phyloP scores from a whole-genome alignment of 768 basidiomycete species.

The Serendipita sp. region DNA sequence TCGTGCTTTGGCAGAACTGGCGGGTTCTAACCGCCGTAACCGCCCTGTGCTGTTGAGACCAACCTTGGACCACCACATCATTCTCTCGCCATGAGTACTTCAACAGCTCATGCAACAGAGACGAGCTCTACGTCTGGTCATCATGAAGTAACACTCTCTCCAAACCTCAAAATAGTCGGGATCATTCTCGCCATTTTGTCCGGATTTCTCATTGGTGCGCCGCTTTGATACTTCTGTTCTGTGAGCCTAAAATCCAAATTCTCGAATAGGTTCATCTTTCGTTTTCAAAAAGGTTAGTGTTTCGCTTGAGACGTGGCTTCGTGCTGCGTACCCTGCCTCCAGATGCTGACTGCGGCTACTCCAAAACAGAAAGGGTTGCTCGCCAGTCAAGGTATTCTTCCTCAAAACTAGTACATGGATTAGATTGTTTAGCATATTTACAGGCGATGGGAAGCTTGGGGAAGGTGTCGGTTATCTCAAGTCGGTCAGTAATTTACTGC shows the following conservation, averaged over 20 bases:
- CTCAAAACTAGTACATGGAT: background rate
- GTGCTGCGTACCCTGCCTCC: constrained; percentile 13
- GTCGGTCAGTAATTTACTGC: constrained; percentile 41
- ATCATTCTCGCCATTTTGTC: constrained; percentile 59
- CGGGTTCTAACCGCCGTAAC: background rate
- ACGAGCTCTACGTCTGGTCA: background rate
- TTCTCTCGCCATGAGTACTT: background rate
- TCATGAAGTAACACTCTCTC: background rate
- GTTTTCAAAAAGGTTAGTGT: constrained; percentile 95
- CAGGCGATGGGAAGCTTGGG: constrained; percentile 15
- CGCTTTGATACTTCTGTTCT: background rate
- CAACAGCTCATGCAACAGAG: background rate
- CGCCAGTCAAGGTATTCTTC: background rate
- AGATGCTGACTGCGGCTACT: background rate
- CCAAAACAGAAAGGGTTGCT: background rate
- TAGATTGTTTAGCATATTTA: background rate
- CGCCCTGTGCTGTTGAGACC: background rate
- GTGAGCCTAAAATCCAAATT: background rate
- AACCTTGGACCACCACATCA: background rate
- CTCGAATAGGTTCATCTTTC: constrained; percentile 53
- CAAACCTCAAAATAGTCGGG: constrained; percentile 43
- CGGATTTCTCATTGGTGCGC: constrained; percentile 54
- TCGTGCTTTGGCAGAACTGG: background rate
- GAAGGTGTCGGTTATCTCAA: constrained; percentile 88
- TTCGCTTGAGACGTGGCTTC: constrained; percentile 66